A percentile compares a stretch with the other conserved stretches of the same genome.
Conservation (phyloP, 2,329 filamentous ascomycete genomes). For the Penicillium concentricum region DNA sequence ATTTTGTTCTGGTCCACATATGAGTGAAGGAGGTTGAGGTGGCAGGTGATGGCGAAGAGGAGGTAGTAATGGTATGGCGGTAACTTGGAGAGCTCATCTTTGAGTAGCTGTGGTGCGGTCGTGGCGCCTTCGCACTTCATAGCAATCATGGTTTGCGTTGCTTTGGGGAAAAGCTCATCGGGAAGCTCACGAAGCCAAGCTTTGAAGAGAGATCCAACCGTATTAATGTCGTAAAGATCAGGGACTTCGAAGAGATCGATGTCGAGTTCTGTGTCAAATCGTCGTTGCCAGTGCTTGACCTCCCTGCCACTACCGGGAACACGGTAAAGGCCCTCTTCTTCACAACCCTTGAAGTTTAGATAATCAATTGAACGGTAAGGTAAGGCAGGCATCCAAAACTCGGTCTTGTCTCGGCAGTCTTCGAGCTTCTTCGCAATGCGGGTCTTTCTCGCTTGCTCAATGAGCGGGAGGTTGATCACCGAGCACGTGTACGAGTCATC, state of each 20-base stretch:
- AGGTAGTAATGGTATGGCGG: slow-evolving; percentile 97
- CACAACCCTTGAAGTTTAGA: slow-evolving; percentile 88
- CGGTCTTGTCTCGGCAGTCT: slow-evolving; percentile 88
- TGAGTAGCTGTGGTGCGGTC: slow-evolving; percentile 77
- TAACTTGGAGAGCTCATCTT: slow-evolving; percentile 90
- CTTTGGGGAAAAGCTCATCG: slow-evolving; percentile 87
- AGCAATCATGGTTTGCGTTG: slow-evolving; percentile 74
- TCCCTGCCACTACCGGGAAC: slow-evolving; percentile 87
- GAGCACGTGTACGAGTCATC: slow-evolving; percentile 82
- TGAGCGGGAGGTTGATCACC: slow-evolving; percentile 79
- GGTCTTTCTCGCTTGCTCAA: slow-evolving; percentile 87
- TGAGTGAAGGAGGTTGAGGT: slow-evolving; percentile 84
- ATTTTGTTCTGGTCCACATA: slow-evolving; percentile 97
- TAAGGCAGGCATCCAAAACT: slow-evolving; percentile 97
- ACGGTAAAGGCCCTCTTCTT: slow-evolving; percentile 89
- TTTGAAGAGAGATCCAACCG: slow-evolving; percentile 93
- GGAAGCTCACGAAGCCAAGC: slow-evolving; percentile 94
- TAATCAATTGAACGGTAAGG: slow-evolving; percentile 97
- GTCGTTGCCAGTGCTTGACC: slow-evolving; percentile 89
- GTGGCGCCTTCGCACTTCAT: slow-evolving; percentile 76
- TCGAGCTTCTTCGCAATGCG: slow-evolving; percentile 88
- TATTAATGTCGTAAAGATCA: slow-evolving; percentile 93
- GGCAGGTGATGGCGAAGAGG: slow-evolving; percentile 94
- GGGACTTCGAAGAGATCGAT: slow-evolving; percentile 86
- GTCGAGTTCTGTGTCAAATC: slow-evolving; percentile 85